Evolutionary conservation across 768 basidiomycete genomes (phyloP).

Genomic region (Trametes sanguinea): DNA sequence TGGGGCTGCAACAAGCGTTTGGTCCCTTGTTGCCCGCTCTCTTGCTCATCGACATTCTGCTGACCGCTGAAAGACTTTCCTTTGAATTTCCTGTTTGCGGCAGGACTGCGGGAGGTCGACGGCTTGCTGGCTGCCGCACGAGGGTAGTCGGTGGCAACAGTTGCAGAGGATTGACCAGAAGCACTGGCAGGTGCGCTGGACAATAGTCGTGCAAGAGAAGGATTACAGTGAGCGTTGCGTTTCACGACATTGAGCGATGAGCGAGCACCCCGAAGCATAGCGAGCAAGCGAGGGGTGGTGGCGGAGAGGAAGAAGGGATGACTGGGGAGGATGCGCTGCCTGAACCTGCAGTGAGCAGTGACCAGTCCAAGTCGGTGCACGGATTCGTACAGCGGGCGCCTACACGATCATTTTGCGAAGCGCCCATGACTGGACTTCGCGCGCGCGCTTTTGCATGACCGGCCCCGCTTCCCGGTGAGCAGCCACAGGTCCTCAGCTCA

Average conservation of each 20-base stretch:
- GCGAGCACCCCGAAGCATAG: conserved; percentile 16
- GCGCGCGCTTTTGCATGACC: not conserved
- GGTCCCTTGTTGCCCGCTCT: not conserved
- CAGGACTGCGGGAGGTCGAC: not conserved
- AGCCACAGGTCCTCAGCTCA: no score
- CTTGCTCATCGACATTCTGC: no score
- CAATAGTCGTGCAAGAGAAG: not conserved
- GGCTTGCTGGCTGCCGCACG: not conserved
- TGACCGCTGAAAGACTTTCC: not conserved
- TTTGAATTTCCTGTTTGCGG: not conserved
- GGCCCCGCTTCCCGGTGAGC: no score
- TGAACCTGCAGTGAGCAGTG: no score
- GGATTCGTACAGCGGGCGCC: not conserved
- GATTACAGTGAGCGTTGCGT: not conserved
- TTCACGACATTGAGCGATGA: conserved; percentile 1
- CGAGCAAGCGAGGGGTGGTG: not conserved
- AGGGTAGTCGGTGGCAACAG: not conserved
- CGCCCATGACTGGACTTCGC: not conserved
- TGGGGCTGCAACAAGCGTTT: conserved; percentile 57
- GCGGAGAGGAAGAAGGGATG: not conserved
- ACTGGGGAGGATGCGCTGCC: not conserved
- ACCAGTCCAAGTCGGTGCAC: not conserved
- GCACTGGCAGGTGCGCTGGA: not conserved
- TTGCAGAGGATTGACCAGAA: not conserved
- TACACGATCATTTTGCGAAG: conserved; percentile 1